Evolutionary conservation across 345 rosid species (phyloP), one percentile per base, ranked within the genome.

Genomic region (Brassica juncea): DNA sequence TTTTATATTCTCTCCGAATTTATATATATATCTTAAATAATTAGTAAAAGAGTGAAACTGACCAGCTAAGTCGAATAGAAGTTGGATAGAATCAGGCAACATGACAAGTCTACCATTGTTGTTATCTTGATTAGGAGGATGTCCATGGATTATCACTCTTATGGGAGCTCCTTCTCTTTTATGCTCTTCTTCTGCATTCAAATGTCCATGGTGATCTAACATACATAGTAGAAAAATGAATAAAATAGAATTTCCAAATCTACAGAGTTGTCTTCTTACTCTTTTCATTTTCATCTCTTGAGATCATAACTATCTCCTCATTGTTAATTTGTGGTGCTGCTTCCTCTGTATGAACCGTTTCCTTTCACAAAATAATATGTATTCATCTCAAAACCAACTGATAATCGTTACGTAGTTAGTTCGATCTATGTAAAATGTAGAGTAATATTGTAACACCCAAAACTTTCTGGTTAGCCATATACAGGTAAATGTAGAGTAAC

Each of bases 51-150:
- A 66, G 15, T 6, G 74, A 74, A 74, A 80, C 79, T 74, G 49
- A 95, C 99, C 99, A 82, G 98, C 94, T 82, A 91, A 19, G 74
- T 67, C 77, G 79, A 90, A 79, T 31, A 95, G 94, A 30, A 87
- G 93, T 61, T 88, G 89, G 16, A 86, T 80, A 59, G 97, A 82
- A 61, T 86, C 79, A 7, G 99, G 96, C 77, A 93, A 85, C 85
- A 84, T 70, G 82, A 93, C 82, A 70, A 93, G 87, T 87, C 87
- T 91, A 37, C 96, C 96, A 1, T 76, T 86, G 47, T 31, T 12
- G 77, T 79, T 57, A 49, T 67, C 80, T 82, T 86, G 76, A 49
- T 83, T 78, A 35, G 97, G 97, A 83, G 84, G 81, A 71, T 91
- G 86, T 70, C 92, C 87, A 55, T 92, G 94, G 62, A 92, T 90